phyloP scores from a whole-genome alignment of 805 yeast species.

The Yueomyces sinensis region DNA sequence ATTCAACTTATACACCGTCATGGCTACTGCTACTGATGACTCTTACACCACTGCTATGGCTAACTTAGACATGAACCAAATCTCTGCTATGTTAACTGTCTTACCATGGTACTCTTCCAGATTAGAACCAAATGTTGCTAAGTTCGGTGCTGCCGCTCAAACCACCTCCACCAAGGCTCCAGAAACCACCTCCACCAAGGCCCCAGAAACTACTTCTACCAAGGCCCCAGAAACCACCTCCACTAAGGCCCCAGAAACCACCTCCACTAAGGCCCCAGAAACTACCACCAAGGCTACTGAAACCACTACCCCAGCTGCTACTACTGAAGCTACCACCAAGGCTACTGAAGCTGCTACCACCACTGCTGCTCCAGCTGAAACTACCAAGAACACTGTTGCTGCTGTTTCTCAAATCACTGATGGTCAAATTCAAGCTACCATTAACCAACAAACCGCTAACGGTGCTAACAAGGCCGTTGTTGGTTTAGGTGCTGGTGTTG shows the following conservation, averaged over 20 bases:
- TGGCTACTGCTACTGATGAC: constrained; percentile 11
- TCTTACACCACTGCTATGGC: constrained; percentile 19
- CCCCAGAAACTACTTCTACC: constrained; percentile 3
- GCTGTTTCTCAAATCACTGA: not conserved
- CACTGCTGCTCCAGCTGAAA: not conserved
- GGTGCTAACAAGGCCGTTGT: constrained; percentile 2
- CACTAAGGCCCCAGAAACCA: constrained; percentile 1
- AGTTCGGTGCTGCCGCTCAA: constrained; percentile 2
- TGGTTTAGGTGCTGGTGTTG: constrained; percentile 3
- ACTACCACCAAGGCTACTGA: constrained; percentile 4
- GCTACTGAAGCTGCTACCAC: not conserved
- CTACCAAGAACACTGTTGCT: not conserved
- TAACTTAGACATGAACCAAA: constrained; percentile 14
- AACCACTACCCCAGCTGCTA: constrained; percentile 8
- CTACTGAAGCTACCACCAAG: not conserved
- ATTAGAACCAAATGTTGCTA: constrained; percentile 8
- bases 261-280: constrained; percentile 1
- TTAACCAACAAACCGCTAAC: constrained; percentile 3
- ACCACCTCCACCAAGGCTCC: constrained; percentile 1
- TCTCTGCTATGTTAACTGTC: constrained; percentile 20
- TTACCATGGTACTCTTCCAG: constrained; percentile 26
- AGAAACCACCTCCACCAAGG: constrained; percentile 1
- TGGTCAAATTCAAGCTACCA: not conserved
- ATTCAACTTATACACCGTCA: constrained; percentile 8
- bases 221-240: constrained; percentile 2